Conservation (phyloP, 1,284 basidiomycete genomes). For the Sphagnurus paluster region DNA sequence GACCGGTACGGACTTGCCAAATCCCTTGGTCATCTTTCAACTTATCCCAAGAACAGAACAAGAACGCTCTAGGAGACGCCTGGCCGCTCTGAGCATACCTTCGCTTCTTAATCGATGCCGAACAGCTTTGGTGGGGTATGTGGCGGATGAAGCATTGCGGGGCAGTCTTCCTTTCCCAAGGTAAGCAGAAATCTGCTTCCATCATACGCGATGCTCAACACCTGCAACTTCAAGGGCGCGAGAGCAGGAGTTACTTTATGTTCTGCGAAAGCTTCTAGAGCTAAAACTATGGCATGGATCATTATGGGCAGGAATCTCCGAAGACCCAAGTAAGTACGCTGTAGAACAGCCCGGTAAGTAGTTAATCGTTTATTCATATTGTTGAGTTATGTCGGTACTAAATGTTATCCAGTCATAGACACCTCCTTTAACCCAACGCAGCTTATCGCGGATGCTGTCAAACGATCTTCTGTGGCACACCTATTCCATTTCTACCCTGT, state of each 20-base stretch:
- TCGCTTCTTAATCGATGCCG: constrained; percentile 75
- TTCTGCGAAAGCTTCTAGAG: constrained; percentile 74
- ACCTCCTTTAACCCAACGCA: constrained; percentile 43
- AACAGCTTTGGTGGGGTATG: constrained; percentile 66
- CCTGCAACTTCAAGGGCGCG: constrained; percentile 61
- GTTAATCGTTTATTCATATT: background rate
- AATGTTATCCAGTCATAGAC: constrained; percentile 39
- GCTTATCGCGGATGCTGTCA: constrained; percentile 66
- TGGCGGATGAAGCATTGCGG: constrained; percentile 80
- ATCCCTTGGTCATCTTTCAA: background rate
- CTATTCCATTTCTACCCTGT: constrained; percentile 83
- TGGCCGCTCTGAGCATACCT: constrained; percentile 72
- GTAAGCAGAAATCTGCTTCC: no score
- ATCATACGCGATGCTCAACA: no score
- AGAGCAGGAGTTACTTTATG: constrained; percentile 88
- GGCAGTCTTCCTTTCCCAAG: constrained; percentile 85
- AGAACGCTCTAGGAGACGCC: constrained; percentile 55
- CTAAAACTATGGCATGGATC: constrained; percentile 73
- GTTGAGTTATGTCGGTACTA: background rate
- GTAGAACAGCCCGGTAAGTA: constrained; percentile 53
- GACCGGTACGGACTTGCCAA: constrained; percentile 45
- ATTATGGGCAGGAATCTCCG: constrained; percentile 73
- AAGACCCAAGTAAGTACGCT: constrained; percentile 56
- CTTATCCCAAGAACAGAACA: no score
- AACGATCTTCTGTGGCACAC: constrained; percentile 74